phyloP scores from a whole-genome alignment of 345 rosid species.

The Xanthoceras sorbifolium region DNA sequence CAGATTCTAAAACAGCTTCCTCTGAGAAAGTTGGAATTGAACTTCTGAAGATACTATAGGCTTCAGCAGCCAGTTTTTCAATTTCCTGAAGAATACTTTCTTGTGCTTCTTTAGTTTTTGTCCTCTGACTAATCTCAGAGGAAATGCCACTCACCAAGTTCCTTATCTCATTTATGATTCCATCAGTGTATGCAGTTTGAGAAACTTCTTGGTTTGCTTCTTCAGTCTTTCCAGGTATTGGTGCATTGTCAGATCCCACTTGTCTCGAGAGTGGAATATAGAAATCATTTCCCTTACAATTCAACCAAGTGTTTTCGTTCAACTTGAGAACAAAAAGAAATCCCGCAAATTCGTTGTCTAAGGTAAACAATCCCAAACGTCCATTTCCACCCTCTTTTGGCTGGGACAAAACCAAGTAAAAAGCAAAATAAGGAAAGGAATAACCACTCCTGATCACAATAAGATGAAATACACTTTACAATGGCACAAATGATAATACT shows the following conservation, averaged over 20 bases:
- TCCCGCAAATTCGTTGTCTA: constrained; percentile 62
- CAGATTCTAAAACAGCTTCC: constrained; percentile 49
- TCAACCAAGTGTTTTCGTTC: constrained; percentile 69
- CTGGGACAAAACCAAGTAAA: constrained; percentile 45
- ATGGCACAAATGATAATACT: not conserved
- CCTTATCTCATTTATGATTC: constrained; percentile 77
- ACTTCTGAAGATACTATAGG: constrained; percentile 89
- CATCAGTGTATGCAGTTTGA: constrained; percentile 49
- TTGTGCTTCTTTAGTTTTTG: constrained; percentile 70
- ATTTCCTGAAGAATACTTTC: constrained; percentile 89
- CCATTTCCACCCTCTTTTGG: constrained; percentile 57
- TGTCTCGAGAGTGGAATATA: constrained; percentile 59
- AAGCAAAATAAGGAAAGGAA: constrained; percentile 13
- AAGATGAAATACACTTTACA: not conserved
- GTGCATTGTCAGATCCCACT: constrained; percentile 32
- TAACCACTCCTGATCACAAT: constrained; percentile 13
- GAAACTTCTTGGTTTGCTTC: constrained; percentile 49
- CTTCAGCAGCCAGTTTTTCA: constrained; percentile 98
- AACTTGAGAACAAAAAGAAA: constrained; percentile 87
- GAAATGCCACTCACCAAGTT: constrained; percentile 71
- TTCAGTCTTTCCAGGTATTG: constrained; percentile 30
- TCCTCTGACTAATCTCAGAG: constrained; percentile 50
- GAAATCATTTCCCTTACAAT: constrained; percentile 70
- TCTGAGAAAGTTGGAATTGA: constrained; percentile 59
- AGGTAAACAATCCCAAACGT: constrained; percentile 57